Base-by-base conservation (phyloP, 371 early-diverging fungal genomes). In the Batrachochytrium dendrobatidis region DNA sequence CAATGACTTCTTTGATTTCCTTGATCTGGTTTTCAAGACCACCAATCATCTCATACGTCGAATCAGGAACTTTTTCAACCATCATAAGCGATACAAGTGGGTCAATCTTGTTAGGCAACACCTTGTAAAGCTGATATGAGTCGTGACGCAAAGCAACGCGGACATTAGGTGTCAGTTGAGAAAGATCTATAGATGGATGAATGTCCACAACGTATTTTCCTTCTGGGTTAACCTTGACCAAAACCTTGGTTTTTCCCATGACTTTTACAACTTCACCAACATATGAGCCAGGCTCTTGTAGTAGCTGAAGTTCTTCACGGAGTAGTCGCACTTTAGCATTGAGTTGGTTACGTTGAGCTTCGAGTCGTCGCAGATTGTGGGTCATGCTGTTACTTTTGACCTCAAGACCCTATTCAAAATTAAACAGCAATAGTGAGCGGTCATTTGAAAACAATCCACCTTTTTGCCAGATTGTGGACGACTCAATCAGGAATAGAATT, bases 11-110 rank as follows among this genome's bases (percentile, higher is more conserved):
- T 81, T 98, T 99, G 69, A 99, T 99, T 75, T 99, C 99, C 77
- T 99, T 97, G 54, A 99, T 95, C 80, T 99, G 99, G 65, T 85
- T 77, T 62, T 99, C 99, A 50, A 99, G 77, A 65, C 99, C 99
- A 71, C 99, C 99, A 60, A 99, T 92, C 73, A 98, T 98, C 4
- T 94, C 98, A 69, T 99, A 99, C 10, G 99, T 95, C 71, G 97
- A 98, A 15, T 97, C 90, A 2, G 99, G 99, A 20, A 99, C 99
- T 73, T 99, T 99, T 62, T 99, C 99, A 24, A 99, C 78, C 76
- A 99, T 99, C 99, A 99, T 99, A 20, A 99, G 96, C 69, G 92
- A 95, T 31, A 99, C 99, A 87, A 96, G 88, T 7, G 99, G 99
- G 75, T 99, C 99, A 2, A 90, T 86, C 71, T 99, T 98, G 64